Conservation (phyloP, 139 green algal species). For the Haematococcus lacustris region DNA sequence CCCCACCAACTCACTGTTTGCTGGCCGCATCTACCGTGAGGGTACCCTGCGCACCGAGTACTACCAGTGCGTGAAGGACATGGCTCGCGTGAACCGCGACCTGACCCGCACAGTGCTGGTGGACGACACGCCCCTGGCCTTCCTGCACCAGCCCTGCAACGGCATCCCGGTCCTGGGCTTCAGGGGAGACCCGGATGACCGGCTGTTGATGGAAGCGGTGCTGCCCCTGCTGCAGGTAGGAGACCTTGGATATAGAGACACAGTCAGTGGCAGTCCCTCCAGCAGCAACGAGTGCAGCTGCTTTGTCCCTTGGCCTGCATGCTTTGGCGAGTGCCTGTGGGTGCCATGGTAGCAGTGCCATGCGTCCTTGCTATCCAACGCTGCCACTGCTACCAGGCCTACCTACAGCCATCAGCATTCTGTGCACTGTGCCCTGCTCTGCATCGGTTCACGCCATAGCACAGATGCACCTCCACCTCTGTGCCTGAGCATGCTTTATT, state of each 20-base stretch:
- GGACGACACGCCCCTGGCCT: constrained; percentile 87
- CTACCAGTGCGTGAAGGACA: constrained; percentile 89
- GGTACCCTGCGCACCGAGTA: constrained; percentile 36
- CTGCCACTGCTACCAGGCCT: background rate
- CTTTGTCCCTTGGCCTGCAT: background rate
- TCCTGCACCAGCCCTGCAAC: constrained; percentile 78
- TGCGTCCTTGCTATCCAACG: background rate
- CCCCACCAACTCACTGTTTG: constrained; percentile 33
- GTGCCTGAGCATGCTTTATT: background rate
- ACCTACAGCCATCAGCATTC: background rate
- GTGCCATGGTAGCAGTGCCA: background rate
- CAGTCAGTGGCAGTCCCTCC: background rate
- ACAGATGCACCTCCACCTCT: background rate
- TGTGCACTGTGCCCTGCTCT: background rate
- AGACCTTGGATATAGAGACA: background rate
- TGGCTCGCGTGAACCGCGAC: constrained; percentile 34
- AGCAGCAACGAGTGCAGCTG: background rate
- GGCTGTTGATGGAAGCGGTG: constrained; percentile 72
- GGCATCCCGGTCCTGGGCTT: constrained; percentile 80
- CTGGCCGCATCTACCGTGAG: constrained; percentile 44
- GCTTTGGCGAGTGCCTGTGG: background rate
- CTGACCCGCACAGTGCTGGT: constrained; percentile 68
- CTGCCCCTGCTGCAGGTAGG: constrained; percentile 68
- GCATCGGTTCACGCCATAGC: background rate
- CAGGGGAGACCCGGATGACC: constrained; percentile 68